Conservation (phyloP, 108 stramenopile genomes). For the Phaeodactylum tricornutum region DNA sequence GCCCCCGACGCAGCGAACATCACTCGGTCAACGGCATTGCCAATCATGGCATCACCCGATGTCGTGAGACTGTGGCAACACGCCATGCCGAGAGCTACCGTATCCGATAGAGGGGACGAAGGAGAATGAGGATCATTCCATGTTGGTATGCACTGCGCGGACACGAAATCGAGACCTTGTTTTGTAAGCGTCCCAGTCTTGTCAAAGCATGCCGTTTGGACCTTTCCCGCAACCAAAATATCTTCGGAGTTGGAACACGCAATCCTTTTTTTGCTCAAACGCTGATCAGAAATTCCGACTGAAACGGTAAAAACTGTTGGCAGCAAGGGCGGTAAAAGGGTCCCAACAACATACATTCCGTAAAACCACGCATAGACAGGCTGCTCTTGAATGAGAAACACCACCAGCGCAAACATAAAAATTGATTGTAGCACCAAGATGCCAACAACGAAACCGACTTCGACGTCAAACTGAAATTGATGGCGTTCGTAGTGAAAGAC, state of each 20-base stretch:
- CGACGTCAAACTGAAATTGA: constrained; percentile 56
- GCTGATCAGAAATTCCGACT: constrained; percentile 46
- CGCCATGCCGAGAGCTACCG: constrained; percentile 26
- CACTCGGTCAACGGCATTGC: constrained; percentile 41
- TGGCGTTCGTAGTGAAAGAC: constrained; percentile 53
- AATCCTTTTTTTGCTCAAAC: constrained; percentile 40
- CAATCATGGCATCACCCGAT: constrained; percentile 24
- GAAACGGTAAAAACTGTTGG: constrained; percentile 63
- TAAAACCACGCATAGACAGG: constrained; percentile 44
- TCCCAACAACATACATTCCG: constrained; percentile 25
- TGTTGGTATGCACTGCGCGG: constrained; percentile 8
- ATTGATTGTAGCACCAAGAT: constrained; percentile 37
- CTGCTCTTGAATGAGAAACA: constrained; percentile 30
- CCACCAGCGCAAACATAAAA: constrained; percentile 27
- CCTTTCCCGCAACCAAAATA: constrained; percentile 76
- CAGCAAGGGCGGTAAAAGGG: constrained; percentile 38
- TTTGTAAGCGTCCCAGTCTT: constrained; percentile 79
- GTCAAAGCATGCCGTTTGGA: constrained; percentile 60
- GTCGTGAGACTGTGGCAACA: constrained; percentile 39
- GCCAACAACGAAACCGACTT: constrained; percentile 39
- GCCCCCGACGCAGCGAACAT: constrained; percentile 25
- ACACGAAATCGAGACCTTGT: constrained; percentile 49
- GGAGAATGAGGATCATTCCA: constrained; percentile 1
- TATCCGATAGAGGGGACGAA: background rate
- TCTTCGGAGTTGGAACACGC: constrained; percentile 55